These are phyloP conservation scores for Pythium oligandrum DNA, from an alignment of 352 stramenopile genomes.

Conservation along the genomic window DNA sequence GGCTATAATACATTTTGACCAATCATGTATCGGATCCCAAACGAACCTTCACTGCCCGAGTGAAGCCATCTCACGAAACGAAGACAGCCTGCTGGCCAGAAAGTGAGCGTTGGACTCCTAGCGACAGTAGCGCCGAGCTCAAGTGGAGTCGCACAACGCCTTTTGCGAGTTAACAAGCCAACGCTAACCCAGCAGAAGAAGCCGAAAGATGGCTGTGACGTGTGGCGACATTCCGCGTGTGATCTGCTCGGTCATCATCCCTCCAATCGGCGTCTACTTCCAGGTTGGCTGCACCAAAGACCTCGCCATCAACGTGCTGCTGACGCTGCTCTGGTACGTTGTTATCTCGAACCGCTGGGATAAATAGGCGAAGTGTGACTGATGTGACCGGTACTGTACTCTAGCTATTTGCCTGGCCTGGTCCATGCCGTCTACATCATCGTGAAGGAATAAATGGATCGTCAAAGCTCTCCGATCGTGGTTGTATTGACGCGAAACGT, in stretches of 20 bases:
- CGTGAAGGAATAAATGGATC: slow-evolving; percentile 7
- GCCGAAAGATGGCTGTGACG: slow-evolving; percentile 10
- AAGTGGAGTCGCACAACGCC: too few relatives aligned
- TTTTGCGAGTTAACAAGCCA: too few relatives aligned
- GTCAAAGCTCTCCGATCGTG: too few relatives aligned
- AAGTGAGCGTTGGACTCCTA: too few relatives aligned
- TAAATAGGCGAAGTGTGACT: background rate
- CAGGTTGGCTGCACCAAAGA: slow-evolving; percentile 10
- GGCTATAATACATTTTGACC: too few relatives aligned
- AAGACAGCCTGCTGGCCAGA: too few relatives aligned
- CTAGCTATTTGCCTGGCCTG: slow-evolving; percentile 12
- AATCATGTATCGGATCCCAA: too few relatives aligned
- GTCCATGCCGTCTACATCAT: slow-evolving; percentile 20
- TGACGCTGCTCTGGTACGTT: slow-evolving; percentile 41
- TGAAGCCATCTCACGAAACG: too few relatives aligned
- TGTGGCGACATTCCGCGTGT: slow-evolving; percentile 55
- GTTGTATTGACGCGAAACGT: too few relatives aligned
- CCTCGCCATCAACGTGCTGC: slow-evolving; percentile 53
- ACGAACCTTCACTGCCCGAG: too few relatives aligned
- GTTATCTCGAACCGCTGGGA: background rate
- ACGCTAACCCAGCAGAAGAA: too few relatives aligned
- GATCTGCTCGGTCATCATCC: slow-evolving; percentile 56
- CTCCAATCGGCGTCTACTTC: slow-evolving; percentile 44
- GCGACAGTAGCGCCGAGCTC: too few relatives aligned
- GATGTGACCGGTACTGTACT: background rate